Conservation (phyloP, 805 yeast species). For the Ogataea pignaliae region DNA sequence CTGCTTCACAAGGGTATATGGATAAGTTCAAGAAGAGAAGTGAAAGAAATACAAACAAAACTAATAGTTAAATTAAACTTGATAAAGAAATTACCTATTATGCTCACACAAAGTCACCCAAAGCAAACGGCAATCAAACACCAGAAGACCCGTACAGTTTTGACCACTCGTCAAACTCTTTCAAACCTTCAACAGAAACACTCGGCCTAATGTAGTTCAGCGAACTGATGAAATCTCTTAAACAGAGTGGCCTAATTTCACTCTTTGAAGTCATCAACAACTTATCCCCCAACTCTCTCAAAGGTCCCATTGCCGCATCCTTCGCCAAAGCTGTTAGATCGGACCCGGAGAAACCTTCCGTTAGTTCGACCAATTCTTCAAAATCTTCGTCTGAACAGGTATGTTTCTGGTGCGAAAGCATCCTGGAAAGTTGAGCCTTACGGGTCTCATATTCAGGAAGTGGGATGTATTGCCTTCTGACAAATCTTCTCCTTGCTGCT, state of each 20-base stretch:
- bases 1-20: too few relatives aligned
- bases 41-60: too few relatives aligned
- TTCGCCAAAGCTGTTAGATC: slow-evolving; percentile 92
- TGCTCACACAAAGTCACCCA: too few relatives aligned
- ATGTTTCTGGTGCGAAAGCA: slow-evolving; percentile 69
- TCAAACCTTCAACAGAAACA: slow-evolving; percentile 77
- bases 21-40: too few relatives aligned
- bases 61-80: too few relatives aligned
- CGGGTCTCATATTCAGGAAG: slow-evolving; percentile 87
- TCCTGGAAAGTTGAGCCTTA: slow-evolving; percentile 59
- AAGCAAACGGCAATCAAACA: slow-evolving; percentile 36
- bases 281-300: slow-evolving; percentile 83
- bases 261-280: slow-evolving; percentile 65
- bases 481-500: slow-evolving; percentile 92
- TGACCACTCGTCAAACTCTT: slow-evolving; percentile 87
- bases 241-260: slow-evolving; percentile 68
- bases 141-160: slow-evolving; percentile 82
- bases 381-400: slow-evolving; percentile 62
- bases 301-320: slow-evolving; percentile 98
- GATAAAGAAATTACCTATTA: too few relatives aligned
- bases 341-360: slow-evolving; percentile 76
- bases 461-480: slow-evolving; percentile 88
- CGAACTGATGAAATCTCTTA: slow-evolving; percentile 72
- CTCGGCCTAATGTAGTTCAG: slow-evolving; percentile 81
- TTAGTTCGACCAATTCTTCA: slow-evolving; percentile 53